Conservation (phyloP, 192 early-diverging fungal species). For the Coemansia sp. region DNA sequence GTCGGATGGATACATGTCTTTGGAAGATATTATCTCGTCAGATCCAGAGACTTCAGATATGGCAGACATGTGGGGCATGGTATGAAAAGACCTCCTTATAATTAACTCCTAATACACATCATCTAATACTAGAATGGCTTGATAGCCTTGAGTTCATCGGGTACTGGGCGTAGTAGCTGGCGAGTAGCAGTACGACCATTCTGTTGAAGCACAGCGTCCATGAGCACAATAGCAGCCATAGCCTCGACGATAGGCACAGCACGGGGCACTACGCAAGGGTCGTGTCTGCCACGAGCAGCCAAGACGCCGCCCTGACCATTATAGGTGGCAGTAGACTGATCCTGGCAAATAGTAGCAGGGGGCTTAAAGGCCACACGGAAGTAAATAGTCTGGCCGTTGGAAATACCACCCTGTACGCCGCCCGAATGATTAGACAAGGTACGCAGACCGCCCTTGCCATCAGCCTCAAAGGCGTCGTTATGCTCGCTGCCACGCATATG, state of each 20-base stretch:
- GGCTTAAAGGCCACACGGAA: constrained; percentile 99
- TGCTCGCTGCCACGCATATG: constrained; percentile 85
- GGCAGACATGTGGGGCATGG: constrained; percentile 12
- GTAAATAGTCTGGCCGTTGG: constrained; percentile 95
- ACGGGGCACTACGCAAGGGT: constrained; percentile 95
- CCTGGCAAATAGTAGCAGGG: constrained; percentile 91
- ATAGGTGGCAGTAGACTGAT: constrained; percentile 88
- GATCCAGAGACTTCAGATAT: constrained; percentile 36
- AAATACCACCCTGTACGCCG: constrained; percentile 97
- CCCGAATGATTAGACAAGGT: constrained; percentile 95
- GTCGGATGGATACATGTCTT: constrained; percentile 28
- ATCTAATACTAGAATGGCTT: constrained; percentile 37
- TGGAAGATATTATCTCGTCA: constrained; percentile 45
- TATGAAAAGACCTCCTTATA: not conserved
- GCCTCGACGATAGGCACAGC: constrained; percentile 98
- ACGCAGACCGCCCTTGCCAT: constrained; percentile 62
- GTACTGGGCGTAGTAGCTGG: constrained; percentile 40
- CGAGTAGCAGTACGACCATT: constrained; percentile 43
- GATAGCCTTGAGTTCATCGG: constrained; percentile 44
- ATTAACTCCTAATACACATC: too few relatives aligned
- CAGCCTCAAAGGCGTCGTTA: constrained; percentile 87
- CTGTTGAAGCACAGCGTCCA: constrained; percentile 72
- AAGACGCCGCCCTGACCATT: constrained; percentile 78
- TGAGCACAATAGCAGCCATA: constrained; percentile 91
- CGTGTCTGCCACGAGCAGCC: constrained; percentile 92